Evolutionary conservation across 306 rosid genomes (phyloP), one percentile per base, ranked within the genome.

Genomic region (Quercus mongolica): DNA sequence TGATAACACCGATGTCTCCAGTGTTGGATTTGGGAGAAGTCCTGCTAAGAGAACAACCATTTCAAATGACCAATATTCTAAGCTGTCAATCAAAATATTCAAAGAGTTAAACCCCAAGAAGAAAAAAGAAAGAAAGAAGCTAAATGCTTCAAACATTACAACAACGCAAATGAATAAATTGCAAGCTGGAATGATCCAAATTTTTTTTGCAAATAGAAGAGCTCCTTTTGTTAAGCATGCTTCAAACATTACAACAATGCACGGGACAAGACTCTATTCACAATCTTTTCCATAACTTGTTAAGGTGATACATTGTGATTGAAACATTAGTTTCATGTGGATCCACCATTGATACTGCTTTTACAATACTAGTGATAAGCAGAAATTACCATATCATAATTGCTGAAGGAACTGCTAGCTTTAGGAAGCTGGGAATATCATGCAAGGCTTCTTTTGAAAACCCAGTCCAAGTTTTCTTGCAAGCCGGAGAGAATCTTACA

Each of bases 21-120:
- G 76, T 65, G 83, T 85, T 41, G 94, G 94, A 23, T 86, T 78
- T 70, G 81, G 90, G 23, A 90, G 76, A 61, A 90, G 92, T 55
- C 92, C 92, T 0, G 94, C 87, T 21, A 90, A 84, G 69, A 82
- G 91, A 80, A 90, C 92, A 80, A 88, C 89, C 92, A 88, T 86
- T 82, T 90, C 94, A 19, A 88, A 90, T 9, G 84, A 81, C 90
- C 90, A 90, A 38, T 83, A 85, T 49, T 90, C 89, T 0, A 90
- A 87, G 71, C 94, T 90, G 91, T 75, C 75, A 73, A 71, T 17
- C 13, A 62, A 55, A 69, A 6, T 3, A 28, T 4, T 19, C 33
- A 30, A 38, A 38, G 62, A 13, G 56, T 44, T 54, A 20, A 7
- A 38, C 46, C 11, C 46, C 33, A 58, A 69, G 8, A 10, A 63